Percentiles rank a stretch among this genome's conserved stretches.
Evolutionary conservation across 23 red algal genomes (phyloP).

Genomic region (Gracilaria domingensis): DNA sequence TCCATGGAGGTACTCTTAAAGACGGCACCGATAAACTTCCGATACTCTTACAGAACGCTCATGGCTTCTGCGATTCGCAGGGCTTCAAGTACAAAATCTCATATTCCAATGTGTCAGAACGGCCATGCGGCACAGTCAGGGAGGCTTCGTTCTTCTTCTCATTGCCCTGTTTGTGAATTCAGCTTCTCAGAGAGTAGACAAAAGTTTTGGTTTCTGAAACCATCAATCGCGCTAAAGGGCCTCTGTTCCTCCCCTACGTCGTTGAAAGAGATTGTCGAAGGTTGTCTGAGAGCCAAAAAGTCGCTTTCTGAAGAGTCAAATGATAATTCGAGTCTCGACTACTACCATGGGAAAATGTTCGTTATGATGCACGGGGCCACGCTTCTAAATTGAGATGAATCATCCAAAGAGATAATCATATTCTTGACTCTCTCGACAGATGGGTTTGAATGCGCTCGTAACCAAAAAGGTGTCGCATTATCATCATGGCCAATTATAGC

Average conservation of each 20-base stretch:
- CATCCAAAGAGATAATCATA: neutral
- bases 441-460: constrained; percentile 4
- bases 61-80: neutral
- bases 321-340: neutral
- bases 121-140: neutral
- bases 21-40: neutral
- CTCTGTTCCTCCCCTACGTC: neutral
- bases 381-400: neutral
- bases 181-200: neutral
- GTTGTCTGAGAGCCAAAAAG: neutral
- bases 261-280: neutral
- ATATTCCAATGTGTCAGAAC: neutral
- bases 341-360: neutral
- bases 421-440: neutral
- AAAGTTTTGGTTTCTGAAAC: constrained; percentile 7
- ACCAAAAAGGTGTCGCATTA: neutral
- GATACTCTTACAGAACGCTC: neutral
- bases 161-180: neutral
- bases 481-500: neutral
- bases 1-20: neutral
- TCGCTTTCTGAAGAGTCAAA: neutral
- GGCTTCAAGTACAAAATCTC: neutral
- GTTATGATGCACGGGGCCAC: neutral
- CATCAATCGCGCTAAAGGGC: neutral
- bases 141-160: neutral